Evolutionary conservation across 2,329 filamentous ascomycete species (phyloP).

Genomic region (Ramularia endophylla): DNA sequence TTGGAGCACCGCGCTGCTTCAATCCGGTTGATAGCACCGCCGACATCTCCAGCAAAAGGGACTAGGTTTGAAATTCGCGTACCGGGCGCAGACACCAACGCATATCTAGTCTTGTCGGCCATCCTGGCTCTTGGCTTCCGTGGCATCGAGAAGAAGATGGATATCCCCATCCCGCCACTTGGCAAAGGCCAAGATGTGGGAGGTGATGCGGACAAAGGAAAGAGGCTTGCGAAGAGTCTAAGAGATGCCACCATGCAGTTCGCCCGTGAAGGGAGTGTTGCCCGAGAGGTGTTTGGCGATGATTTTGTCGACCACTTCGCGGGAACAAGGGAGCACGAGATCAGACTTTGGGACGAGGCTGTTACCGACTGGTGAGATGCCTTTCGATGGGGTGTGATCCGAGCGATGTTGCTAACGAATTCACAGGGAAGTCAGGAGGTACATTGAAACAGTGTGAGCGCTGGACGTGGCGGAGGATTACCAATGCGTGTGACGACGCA

Average conservation of each 20-base stretch:
- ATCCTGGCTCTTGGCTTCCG: slow-evolving; percentile 85
- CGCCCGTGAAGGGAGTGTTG: slow-evolving; percentile 70
- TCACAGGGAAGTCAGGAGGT: slow-evolving; percentile 33
- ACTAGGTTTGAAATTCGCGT: slow-evolving; percentile 92
- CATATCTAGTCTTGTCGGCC: slow-evolving; percentile 78
- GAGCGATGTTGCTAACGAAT: slow-evolving; percentile 8
- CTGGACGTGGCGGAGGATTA: not conserved
- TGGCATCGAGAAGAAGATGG: slow-evolving; percentile 86
- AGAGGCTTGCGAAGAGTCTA: slow-evolving; percentile 74
- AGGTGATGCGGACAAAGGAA: slow-evolving; percentile 62
- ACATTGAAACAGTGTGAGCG: slow-evolving; percentile 34
- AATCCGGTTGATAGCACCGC: slow-evolving; percentile 82
- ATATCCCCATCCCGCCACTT: slow-evolving; percentile 74
- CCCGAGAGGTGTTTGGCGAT: slow-evolving; percentile 89
- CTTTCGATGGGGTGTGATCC: not conserved
- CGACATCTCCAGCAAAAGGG: slow-evolving; percentile 74
- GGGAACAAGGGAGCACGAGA: slow-evolving; percentile 86
- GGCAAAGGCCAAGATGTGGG: slow-evolving; percentile 81
- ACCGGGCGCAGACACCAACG: slow-evolving; percentile 88
- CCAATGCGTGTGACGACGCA: too few relatives aligned
- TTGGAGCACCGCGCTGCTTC: slow-evolving; percentile 91
- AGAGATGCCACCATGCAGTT: slow-evolving; percentile 80
- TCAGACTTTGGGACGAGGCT: slow-evolving; percentile 86
- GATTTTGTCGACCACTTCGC: slow-evolving; percentile 95
- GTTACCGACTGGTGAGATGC: slow-evolving; percentile 86